Percentiles rank a stretch among this genome's conserved stretches.
Evolutionary conservation across 371 early-diverging fungal species (phyloP).

Genomic region (Mortierella sp.): DNA sequence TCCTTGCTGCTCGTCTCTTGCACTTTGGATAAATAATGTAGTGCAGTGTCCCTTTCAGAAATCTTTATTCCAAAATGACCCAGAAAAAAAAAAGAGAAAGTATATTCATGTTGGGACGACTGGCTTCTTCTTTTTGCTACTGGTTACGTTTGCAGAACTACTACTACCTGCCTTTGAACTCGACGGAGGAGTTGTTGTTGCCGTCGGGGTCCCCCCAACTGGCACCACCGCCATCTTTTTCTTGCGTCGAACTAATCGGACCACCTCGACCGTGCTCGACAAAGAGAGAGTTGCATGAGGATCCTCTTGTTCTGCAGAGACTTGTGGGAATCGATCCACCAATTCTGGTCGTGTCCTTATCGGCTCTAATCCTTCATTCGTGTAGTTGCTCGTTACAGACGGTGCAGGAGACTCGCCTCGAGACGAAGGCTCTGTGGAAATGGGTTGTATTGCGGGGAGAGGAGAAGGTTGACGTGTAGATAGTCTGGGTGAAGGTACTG

Average conservation of each 20-base stretch:
- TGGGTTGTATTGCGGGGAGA: constrained; percentile 26
- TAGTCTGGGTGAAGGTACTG: neutral
- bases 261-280: constrained; percentile 34
- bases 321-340: constrained; percentile 40
- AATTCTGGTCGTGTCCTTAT: neutral
- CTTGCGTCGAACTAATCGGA: constrained; percentile 39
- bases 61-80: no score
- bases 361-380: no score
- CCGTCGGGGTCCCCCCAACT: no score
- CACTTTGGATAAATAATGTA: no score
- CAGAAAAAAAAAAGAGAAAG: neutral
- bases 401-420: no score
- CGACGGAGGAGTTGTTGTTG: no score
- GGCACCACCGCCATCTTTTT: constrained; percentile 30
- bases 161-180: constrained; percentile 29
- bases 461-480: constrained; percentile 34
- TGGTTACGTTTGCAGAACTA: constrained; percentile 32
- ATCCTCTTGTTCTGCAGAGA: constrained; percentile 21
- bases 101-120: neutral
- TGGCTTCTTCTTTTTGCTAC: constrained; percentile 9
- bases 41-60: no score
- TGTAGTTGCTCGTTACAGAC: no score
- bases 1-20: no score
- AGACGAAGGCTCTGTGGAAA: no score
- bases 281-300: neutral